Conservation (phyloP, 768 basidiomycete genomes). For the Mycena epipterygia region DNA sequence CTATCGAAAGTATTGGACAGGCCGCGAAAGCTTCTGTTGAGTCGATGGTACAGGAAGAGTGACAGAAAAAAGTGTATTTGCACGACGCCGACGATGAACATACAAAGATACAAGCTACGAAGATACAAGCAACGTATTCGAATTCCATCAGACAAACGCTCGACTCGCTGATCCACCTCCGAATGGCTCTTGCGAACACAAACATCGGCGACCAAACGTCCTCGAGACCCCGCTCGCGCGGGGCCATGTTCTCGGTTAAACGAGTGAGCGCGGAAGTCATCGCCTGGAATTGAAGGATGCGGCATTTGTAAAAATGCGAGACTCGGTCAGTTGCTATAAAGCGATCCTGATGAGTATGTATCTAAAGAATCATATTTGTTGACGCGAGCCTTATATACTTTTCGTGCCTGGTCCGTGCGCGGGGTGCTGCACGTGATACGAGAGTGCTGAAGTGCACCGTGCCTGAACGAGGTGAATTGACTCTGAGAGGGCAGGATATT, state of each 20-base stretch:
- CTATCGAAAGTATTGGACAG: too few relatives aligned
- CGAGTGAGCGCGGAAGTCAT: conserved; percentile 70
- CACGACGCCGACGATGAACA: too few relatives aligned
- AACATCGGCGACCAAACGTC: conserved; percentile 60
- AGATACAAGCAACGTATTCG: neutral
- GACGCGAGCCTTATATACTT: conserved; percentile 48
- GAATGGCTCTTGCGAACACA: conserved; percentile 41
- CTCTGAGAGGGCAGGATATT: too few relatives aligned
- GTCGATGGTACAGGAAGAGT: too few relatives aligned
- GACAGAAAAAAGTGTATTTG: too few relatives aligned
- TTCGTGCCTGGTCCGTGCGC: conserved; percentile 52
- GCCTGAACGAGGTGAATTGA: too few relatives aligned
- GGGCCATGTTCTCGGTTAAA: conserved; percentile 70
- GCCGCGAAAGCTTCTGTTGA: too few relatives aligned
- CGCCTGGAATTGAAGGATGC: conserved; percentile 72
- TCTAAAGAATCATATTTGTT: conserved; percentile 55
- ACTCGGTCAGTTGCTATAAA: conserved; percentile 81
- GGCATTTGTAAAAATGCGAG: conserved; percentile 81
- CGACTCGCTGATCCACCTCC: conserved; percentile 58
- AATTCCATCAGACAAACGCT: conserved; percentile 69
- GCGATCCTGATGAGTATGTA: conserved; percentile 83
- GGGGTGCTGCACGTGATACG: conserved; percentile 26
- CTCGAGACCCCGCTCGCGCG: conserved; percentile 58
- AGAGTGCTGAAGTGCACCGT: too few relatives aligned
- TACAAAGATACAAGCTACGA: neutral